phyloP scores from a whole-genome alignment of 768 basidiomycete genomes.

The Strobilomyces dryophilus region DNA sequence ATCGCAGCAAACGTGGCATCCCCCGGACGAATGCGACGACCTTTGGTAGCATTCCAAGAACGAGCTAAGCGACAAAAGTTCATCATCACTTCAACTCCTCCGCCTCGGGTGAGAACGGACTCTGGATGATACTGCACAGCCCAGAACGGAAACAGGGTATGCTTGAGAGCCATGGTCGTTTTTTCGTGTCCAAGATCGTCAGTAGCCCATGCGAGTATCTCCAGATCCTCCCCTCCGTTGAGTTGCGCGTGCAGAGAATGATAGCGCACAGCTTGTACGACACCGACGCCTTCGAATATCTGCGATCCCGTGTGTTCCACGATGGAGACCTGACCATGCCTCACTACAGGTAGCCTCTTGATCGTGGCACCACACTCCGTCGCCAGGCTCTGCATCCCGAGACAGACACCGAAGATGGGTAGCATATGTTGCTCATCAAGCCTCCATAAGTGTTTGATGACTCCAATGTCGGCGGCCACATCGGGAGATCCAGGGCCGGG shows the following conservation, averaged over 20 bases:
- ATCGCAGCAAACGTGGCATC: constrained; percentile 29
- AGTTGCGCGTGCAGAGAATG: constrained; percentile 72
- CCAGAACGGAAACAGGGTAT: constrained; percentile 68
- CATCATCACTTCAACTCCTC: constrained; percentile 60
- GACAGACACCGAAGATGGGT: constrained; percentile 80
- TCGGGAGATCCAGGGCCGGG: constrained; percentile 81
- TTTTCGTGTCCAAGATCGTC: constrained; percentile 63
- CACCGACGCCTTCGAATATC: constrained; percentile 55
- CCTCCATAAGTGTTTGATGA: constrained; percentile 70
- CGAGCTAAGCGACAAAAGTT: constrained; percentile 75
- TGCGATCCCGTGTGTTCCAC: constrained; percentile 56
- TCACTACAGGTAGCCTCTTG: constrained; percentile 61
- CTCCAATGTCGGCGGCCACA: constrained; percentile 55
- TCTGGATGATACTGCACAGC: constrained; percentile 91
- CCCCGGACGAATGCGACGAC: constrained; percentile 42
- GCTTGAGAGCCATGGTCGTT: constrained; percentile 73
- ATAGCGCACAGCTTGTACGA: constrained; percentile 66
- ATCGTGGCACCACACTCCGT: constrained; percentile 60
- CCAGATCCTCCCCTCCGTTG: constrained; percentile 42
- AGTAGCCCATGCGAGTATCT: constrained; percentile 69
- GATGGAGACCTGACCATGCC: constrained; percentile 71
- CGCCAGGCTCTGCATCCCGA: constrained; percentile 75
- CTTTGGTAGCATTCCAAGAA: constrained; percentile 44
- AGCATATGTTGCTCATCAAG: constrained; percentile 46
- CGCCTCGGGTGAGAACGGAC: constrained; percentile 67